These are phyloP conservation scores for Arachnomyces sp. DNA, from an alignment of 2,329 filamentous ascomycete genomes.

Conservation along the genomic window DNA sequence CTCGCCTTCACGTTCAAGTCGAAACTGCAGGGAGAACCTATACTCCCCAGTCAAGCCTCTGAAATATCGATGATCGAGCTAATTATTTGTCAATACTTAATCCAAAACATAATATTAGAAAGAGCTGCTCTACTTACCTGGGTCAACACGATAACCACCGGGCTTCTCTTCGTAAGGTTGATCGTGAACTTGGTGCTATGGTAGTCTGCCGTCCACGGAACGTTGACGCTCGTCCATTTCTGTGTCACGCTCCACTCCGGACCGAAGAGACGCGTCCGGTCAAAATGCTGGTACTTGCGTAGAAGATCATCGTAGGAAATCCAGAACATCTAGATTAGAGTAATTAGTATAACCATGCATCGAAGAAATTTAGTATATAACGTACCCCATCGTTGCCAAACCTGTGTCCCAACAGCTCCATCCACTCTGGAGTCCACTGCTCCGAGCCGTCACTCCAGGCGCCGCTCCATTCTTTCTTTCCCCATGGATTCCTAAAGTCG, in stretches of 20 bases:
- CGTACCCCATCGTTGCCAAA: slow-evolving; percentile 66
- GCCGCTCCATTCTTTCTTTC: slow-evolving; percentile 71
- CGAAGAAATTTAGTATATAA: not conserved
- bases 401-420: slow-evolving; percentile 62
- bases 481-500: slow-evolving; percentile 66
- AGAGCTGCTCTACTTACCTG: slow-evolving; percentile 30
- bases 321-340: slow-evolving; percentile 46
- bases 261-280: slow-evolving; percentile 54
- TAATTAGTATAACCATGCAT: slow-evolving; percentile 5
- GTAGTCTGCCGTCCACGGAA: slow-evolving; percentile 56
- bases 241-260: slow-evolving; percentile 54
- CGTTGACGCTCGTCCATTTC: slow-evolving; percentile 53
- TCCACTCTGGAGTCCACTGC: slow-evolving; percentile 76
- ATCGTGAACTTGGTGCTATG: slow-evolving; percentile 54
- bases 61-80: slow-evolving; percentile 55
- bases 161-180: slow-evolving; percentile 44
- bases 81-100: slow-evolving; percentile 11
- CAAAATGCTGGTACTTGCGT: slow-evolving; percentile 52
- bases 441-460: slow-evolving; percentile 76
- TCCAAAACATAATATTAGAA: not conserved
- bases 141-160: slow-evolving; percentile 52
- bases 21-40: slow-evolving; percentile 51
- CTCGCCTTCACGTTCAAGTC: slow-evolving; percentile 53
- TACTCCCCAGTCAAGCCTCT: slow-evolving; percentile 51
- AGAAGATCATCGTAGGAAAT: slow-evolving; percentile 54